Base-by-base conservation (phyloP, 495 filamentous ascomycete genomes). In the Daldinia bambusicola region DNA sequence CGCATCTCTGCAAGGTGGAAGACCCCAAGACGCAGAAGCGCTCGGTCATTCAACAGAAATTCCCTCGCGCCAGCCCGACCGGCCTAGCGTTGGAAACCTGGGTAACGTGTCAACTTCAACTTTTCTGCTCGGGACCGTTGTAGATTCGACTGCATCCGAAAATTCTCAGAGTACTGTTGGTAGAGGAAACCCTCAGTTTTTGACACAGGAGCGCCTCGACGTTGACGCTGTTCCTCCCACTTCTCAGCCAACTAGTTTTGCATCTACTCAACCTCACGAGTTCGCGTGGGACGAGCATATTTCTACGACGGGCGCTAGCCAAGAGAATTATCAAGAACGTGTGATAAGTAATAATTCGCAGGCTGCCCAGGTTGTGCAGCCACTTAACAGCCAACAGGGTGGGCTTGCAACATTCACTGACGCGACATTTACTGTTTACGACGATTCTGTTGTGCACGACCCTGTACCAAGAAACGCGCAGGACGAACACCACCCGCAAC, bases 341-440 rank as follows among this genome's bases (percentile, higher is more conserved):
- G 8, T 12, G 16, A 48, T 13, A 48, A 22, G 43, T 48, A 48
- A 20, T 20, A 48, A 22, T 45, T 77, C 66, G 0, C 77, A 79
- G 30, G 71, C 69, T 7, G 80, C 79, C 5, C 78, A 81, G 55
- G 41, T 73, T 2, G 66, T 80, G 4, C 59, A 63, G 22, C 68
- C 70, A n/a, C 48, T 72, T 6, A 74, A 30, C 48, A 75, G 62
- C 61, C 63, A 74, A 32, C 71, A 63, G 7, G 68, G 37, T 9
- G 55, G 62, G 10, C 58, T 77, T 5, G 66, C 55, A 6, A 77
- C 75, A 2, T 69, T 75, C 30, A 74, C 59, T 43, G 69, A 74
- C 37, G 32, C 59, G 0, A 38, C 60, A 9, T 74, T 71, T 55
- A 69, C 63, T 0, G 60, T 76, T 8, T 72, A 68, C 36, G 70